Base-by-base conservation (phyloP, 2,329 filamentous ascomycete genomes). In the Fusarium avenaceum region DNA sequence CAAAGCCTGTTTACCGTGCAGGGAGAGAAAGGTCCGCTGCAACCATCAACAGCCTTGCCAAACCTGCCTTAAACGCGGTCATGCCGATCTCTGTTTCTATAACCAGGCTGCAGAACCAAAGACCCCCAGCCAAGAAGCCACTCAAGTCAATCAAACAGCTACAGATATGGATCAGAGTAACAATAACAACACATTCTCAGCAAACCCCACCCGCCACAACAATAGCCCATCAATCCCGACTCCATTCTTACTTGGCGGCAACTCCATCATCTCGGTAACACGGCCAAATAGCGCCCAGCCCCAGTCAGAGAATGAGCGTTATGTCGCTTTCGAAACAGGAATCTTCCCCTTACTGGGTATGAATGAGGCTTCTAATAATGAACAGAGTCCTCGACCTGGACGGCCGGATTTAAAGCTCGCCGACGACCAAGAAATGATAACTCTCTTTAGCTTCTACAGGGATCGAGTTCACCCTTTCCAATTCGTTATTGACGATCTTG, bases 1-100 rank as follows among this genome's bases (percentile, higher is more conserved):
- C 11, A 84, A 87, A 47, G 86, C 65, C 3, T 68, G 64, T 15
- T n/a, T 67, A 4, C 63, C 59, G 2, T 68, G 54, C 4, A n/a
- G 65, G 2, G 65, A 68, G 53, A 53, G 64, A 11, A 68, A 68
- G 1, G 64, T 67, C 6, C 53, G 65, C 17, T 68, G 54, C 15
- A 53, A 64, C 17, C 65, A 57, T 43, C 17, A 67, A 40, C 58
- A 60, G 15, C 65, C 64, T 8, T 67, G 65, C 5, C 50, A 67
- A 32, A 57, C 65, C 19, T 68, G 65, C 46, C 10, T 49, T 32
- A 67, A 43, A 9, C 64, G 64, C 14, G 64, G 64, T 8, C 55
- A 65, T 46, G 35, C 45, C 1, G 63, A 65, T 14, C 63, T 65
- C 14, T 65, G 61, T 50, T 50, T 44, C 14, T 65, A 55, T 28